Evolutionary conservation across 495 filamentous ascomycete species (phyloP).

Genomic region (Tuber microsphaerosporum): DNA sequence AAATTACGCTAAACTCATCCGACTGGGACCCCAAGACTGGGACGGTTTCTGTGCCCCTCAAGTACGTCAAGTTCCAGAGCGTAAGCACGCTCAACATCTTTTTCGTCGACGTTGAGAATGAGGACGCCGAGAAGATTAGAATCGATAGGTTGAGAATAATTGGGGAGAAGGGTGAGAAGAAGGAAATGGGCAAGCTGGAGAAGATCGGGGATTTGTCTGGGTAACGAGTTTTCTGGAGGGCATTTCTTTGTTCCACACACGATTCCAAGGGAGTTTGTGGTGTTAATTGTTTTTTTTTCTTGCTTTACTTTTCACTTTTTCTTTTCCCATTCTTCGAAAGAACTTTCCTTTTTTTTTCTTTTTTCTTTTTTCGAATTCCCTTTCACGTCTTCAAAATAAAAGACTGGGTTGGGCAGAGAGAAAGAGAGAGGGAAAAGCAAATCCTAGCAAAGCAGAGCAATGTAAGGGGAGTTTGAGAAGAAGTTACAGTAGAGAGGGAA

Average conservation of each 20-base stretch:
- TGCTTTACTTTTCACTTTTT: background rate
- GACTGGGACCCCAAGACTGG: slow-evolving; percentile 83
- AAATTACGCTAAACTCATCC: slow-evolving; percentile 58
- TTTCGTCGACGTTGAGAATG: slow-evolving; percentile 79
- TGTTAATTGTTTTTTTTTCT: background rate
- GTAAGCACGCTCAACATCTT: slow-evolving; percentile 79
- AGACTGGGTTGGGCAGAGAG: background rate
- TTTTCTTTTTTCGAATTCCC: background rate
- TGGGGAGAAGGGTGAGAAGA: slow-evolving; percentile 87
- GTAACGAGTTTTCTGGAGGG: slow-evolving; percentile 12
- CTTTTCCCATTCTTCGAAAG: background rate
- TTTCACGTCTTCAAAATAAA: background rate
- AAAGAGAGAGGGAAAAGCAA: background rate
- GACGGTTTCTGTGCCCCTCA: slow-evolving; percentile 72
- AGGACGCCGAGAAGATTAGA: slow-evolving; percentile 69
- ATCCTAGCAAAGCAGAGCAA: background rate
- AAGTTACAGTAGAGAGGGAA: background rate
- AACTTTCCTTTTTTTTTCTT: background rate
- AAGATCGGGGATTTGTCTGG: slow-evolving; percentile 51
- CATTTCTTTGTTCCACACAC: slow-evolving; percentile 3
- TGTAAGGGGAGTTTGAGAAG: background rate
- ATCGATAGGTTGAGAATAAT: slow-evolving; percentile 79
- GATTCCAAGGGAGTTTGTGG: slow-evolving; percentile 4
- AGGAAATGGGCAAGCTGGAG: slow-evolving; percentile 87
- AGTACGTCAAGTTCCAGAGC: slow-evolving; percentile 97